A percentile compares a stretch with the other conserved stretches of the same genome.
Evolutionary conservation across 2,329 filamentous ascomycete genomes (phyloP).

Genomic region (Ramichloridium luteum): DNA sequence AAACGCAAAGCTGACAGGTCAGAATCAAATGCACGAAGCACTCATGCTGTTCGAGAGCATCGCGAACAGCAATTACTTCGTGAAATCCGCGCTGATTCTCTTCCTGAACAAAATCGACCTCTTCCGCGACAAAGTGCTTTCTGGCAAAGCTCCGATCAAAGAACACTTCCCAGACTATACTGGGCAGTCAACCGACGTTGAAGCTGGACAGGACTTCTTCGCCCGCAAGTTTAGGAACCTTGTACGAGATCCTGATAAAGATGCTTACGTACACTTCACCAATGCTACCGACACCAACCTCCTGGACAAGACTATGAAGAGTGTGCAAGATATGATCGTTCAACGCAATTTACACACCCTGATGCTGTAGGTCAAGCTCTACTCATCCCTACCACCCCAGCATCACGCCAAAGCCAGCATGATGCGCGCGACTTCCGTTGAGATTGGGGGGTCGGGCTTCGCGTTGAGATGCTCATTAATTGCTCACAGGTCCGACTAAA

Average conservation of each 20-base stretch:
- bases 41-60: slow-evolving; percentile 43
- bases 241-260: slow-evolving; percentile 38
- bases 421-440: too few species aligned
- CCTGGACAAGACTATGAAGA: slow-evolving; percentile 40
- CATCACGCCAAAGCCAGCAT: too few species aligned
- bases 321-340: slow-evolving; percentile 42
- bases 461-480: too few species aligned
- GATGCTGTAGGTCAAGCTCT: slow-evolving; percentile 34
- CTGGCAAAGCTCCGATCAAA: slow-evolving; percentile 35
- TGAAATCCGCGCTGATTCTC: slow-evolving; percentile 39
- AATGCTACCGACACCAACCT: slow-evolving; percentile 41
- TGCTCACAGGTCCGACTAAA: too few species aligned
- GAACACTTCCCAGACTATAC: slow-evolving; percentile 40
- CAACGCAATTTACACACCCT: slow-evolving; percentile 40
- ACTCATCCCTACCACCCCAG: too few species aligned
- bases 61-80: slow-evolving; percentile 41
- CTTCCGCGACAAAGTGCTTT: slow-evolving; percentile 38
- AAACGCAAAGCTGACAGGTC: slow-evolving; percentile 3
- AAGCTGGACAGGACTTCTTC: slow-evolving; percentile 38
- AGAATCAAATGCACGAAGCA: slow-evolving; percentile 46
- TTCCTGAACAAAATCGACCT: slow-evolving; percentile 44
- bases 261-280: slow-evolving; percentile 41
- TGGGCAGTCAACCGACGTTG: slow-evolving; percentile 33
- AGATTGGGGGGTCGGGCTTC: too few species aligned
- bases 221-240: slow-evolving; percentile 40